Conservation (phyloP, 768 basidiomycete species). For the Lentinus brumalis region DNA sequence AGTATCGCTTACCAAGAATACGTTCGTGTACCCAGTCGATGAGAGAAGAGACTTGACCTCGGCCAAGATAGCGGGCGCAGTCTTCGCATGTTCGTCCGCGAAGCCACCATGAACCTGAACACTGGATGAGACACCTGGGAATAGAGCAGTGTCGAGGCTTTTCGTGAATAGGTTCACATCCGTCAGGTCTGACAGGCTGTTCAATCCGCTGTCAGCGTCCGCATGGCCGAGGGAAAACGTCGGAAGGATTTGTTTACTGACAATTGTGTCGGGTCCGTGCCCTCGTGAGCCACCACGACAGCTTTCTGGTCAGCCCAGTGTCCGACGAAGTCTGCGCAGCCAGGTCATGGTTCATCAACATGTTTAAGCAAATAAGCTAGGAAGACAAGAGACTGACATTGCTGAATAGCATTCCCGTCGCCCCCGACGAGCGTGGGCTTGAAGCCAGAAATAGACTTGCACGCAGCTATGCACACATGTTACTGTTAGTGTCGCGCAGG, state of each 20-base stretch:
- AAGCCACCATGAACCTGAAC: constrained; percentile 59
- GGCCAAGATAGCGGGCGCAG: constrained; percentile 45
- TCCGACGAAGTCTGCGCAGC: constrained; percentile 51
- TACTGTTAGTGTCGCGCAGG: background rate
- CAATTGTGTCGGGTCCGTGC: constrained; percentile 60
- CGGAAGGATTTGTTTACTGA: constrained; percentile 29
- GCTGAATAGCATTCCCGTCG: constrained; percentile 49
- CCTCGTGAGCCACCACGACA: constrained; percentile 63
- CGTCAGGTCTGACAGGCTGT: constrained; percentile 52
- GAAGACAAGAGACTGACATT: constrained; percentile 39
- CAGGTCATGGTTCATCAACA: background rate
- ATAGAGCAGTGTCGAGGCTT: constrained; percentile 46
- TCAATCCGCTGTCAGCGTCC: background rate
- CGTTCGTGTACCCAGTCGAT: constrained; percentile 37
- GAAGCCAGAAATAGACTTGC: constrained; percentile 43
- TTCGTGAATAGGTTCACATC: constrained; percentile 46
- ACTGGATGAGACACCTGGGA: constrained; percentile 51
- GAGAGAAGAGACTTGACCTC: constrained; percentile 45
- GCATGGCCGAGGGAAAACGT: background rate
- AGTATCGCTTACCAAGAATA: constrained; percentile 41
- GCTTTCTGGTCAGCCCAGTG: constrained; percentile 52
- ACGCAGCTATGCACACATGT: constrained; percentile 36
- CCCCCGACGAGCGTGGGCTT: constrained; percentile 47
- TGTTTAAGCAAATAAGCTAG: background rate
- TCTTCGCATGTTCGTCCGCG: constrained; percentile 49